Percentiles rank a stretch among this genome's conserved stretches.
Evolutionary conservation across 2,329 filamentous ascomycete genomes (phyloP).

Genomic region (Ophiostoma tasmaniense): DNA sequence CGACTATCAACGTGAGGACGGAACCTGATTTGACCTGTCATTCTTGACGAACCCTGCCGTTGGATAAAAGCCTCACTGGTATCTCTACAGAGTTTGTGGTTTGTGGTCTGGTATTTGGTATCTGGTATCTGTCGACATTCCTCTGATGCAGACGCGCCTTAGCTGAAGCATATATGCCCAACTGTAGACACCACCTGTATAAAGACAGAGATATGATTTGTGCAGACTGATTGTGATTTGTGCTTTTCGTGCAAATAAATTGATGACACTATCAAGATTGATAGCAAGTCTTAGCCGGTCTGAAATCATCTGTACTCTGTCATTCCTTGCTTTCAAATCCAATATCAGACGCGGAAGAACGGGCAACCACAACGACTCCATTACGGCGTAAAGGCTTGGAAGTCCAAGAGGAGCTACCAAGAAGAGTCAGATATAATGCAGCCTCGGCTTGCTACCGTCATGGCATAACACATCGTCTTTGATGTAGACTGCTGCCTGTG

Average conservation of each 20-base stretch:
- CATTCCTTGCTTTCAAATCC: not conserved
- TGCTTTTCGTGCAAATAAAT: too few relatives aligned
- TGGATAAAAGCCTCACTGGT: slow-evolving; percentile 2
- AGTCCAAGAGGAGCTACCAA: not conserved
- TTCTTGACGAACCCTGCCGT: not conserved
- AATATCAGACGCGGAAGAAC: not conserved
- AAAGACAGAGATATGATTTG: not conserved
- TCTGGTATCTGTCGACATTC: not conserved
- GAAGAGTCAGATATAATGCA: not conserved
- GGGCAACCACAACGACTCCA: not conserved
- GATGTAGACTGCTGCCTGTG: not conserved
- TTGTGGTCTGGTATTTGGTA: too few relatives aligned
- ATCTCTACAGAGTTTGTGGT: too few relatives aligned
- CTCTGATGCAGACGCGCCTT: not conserved
- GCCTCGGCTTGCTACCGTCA: not conserved
- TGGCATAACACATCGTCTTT: not conserved
- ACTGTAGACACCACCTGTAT: not conserved
- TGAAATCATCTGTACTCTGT: too few relatives aligned
- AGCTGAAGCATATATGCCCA: slow-evolving; percentile 6
- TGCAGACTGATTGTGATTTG: too few relatives aligned
- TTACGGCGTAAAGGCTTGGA: not conserved
- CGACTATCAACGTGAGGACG: not conserved
- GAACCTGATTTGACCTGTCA: not conserved
- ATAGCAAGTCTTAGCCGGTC: too few relatives aligned
- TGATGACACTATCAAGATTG: too few relatives aligned